Conservation (phyloP, 1,284 basidiomycete genomes). For the Heterobasidion irregulare region DNA sequence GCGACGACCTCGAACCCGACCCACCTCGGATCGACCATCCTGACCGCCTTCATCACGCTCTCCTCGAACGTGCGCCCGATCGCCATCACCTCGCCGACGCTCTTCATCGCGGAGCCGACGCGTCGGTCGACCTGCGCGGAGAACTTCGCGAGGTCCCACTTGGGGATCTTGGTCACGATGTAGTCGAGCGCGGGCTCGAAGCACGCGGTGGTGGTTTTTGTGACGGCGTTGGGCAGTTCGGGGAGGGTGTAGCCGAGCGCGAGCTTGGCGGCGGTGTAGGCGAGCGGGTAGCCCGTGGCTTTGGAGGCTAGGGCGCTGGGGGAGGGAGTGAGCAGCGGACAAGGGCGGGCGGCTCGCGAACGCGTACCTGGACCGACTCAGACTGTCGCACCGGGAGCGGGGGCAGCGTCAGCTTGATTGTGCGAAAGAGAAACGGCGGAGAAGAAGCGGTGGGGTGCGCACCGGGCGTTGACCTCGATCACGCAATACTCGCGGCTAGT, state of each 20-base stretch:
- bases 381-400: conserved; percentile 17
- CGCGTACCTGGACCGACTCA: conserved; percentile 51
- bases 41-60: conserved; percentile 96
- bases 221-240: conserved; percentile 97
- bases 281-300: conserved; percentile 97
- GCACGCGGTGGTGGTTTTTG: conserved; percentile 98
- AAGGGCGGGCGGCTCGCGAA: not conserved
- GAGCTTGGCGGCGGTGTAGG: conserved; percentile 99
- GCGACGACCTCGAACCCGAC: conserved; percentile 79
- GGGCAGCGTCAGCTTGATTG: not conserved
- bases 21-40: conserved; percentile 92
- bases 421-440: conserved; percentile 5
- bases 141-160: conserved; percentile 99
- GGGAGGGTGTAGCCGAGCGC: conserved; percentile 98
- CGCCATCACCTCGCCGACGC: conserved; percentile 99
- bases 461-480: conserved; percentile 95
- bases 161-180: conserved; percentile 99
- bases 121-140: conserved; percentile 88
- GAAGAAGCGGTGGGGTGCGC: conserved; percentile 21
- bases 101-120: conserved; percentile 98
- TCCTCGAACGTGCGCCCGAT: conserved; percentile 99
- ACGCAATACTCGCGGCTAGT: conserved; percentile 92
- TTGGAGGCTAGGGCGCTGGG: conserved; percentile 89
- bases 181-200: conserved; percentile 99
- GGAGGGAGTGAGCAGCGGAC: not conserved